Base-by-base conservation (phyloP, 2,329 filamentous ascomycete genomes). In the Phialophora tarda region DNA sequence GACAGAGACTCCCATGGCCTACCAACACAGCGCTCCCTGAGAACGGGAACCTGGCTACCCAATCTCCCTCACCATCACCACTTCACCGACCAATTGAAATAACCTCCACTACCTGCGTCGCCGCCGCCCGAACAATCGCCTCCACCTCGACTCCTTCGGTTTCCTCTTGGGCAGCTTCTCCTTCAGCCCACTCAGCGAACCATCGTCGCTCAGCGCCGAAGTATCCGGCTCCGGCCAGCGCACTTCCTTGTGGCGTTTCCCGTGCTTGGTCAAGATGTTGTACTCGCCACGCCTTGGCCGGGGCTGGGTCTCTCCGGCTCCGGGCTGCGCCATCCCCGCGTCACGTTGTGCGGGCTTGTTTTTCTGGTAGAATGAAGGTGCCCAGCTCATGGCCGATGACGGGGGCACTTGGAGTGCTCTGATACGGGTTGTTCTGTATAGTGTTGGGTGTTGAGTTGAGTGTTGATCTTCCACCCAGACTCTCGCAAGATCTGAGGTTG, bases 81-180 rank as follows among this genome's bases (percentile, higher is more conserved):
- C 30, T 32, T 32, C 8, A 11, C 10, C 30, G 10, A 32, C 10
- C 30, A 11, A 11, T 11, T 32, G 10, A 10, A 32, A 32, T 24
- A 4, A 24, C 17, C 10, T 26, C 12, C 41, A 30, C 32, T 61
- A 53, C 30, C 28, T 61, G 44, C 28, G 28, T n/a, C 47, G 28
- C 21, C 30, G 26, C 30, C 59, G 59, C 17, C 59, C 14, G 26
- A 61, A 61, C 26, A 61, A 48, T 51, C 59, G 59, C 47, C 48
- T 61, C 59, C 59, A 61, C 26, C 47, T 51, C 59, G 59, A 61
- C 48, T 38, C 59, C 48, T 53, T 61, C 28, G 48, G 59, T 28
- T 53, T 55, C 28, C 53, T 30, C n/a, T 55, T 41, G 26, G 30
- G 47, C 30, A 34, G 12, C n/a, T 41, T 61, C 28, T 61, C 47